phyloP scores from a whole-genome alignment of 495 filamentous ascomycete species.

The Bacidia gigantensis region DNA sequence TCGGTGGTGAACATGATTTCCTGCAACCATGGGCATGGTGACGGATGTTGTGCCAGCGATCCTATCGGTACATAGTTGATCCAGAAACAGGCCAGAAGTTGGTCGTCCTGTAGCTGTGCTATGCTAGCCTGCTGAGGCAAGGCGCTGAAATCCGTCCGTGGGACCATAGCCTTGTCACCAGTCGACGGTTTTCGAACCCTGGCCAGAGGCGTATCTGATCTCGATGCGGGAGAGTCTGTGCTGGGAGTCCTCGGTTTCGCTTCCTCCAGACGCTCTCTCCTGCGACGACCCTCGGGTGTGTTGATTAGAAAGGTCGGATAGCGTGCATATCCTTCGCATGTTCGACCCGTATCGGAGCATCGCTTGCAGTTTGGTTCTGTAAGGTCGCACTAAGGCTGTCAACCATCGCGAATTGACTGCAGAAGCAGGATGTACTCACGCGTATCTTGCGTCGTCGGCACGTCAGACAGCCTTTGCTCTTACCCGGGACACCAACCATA shows the following conservation, averaged over 20 bases:
- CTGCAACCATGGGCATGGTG: constrained; percentile 7
- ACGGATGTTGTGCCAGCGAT: neutral
- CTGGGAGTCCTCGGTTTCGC: constrained; percentile 3
- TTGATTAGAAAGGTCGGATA: constrained; percentile 13
- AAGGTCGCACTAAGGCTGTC: neutral
- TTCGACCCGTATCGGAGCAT: constrained; percentile 9
- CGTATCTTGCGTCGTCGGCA: constrained; percentile 5
- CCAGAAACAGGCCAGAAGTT: constrained; percentile 10
- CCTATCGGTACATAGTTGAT: constrained; percentile 8
- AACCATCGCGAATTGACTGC: neutral
- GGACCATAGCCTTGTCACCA: neutral
- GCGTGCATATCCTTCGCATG: constrained; percentile 12
- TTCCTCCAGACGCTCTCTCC: constrained; percentile 11
- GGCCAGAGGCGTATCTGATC: neutral
- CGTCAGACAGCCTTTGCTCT: constrained; percentile 1
- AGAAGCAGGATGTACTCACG: neutral
- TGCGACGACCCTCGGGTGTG: constrained; percentile 2
- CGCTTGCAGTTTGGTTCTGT: constrained; percentile 9
- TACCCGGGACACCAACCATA: constrained; percentile 7
- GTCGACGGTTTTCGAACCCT: neutral
- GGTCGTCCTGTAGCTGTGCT: constrained; percentile 1
- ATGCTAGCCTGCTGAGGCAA: neutral
- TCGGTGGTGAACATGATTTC: neutral
- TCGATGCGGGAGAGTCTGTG: neutral
- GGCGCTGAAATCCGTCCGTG: neutral